phyloP scores from a whole-genome alignment of 2,329 filamentous ascomycete species.

The Biscogniauxia marginata region DNA sequence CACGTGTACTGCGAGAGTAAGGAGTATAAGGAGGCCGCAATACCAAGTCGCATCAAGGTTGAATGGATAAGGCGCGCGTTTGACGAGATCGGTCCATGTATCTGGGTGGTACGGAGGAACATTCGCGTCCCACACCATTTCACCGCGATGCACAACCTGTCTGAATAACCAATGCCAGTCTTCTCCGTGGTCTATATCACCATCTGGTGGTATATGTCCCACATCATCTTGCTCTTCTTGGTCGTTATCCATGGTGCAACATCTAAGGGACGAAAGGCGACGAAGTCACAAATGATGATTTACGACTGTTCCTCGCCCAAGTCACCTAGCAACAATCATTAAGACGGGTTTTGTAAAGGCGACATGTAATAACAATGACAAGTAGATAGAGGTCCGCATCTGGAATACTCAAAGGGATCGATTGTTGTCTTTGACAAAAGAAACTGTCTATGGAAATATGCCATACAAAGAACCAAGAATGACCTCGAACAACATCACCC shows the following conservation, averaged over 20 bases:
- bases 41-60: slow-evolving; percentile 17
- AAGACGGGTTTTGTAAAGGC: background rate
- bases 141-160: slow-evolving; percentile 17
- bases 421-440: too few relatives aligned
- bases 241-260: background rate
- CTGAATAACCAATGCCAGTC: slow-evolving; percentile 2
- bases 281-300: too few relatives aligned
- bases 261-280: background rate
- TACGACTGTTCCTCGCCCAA: background rate
- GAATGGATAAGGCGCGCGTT: slow-evolving; percentile 19
- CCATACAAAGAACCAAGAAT: background rate
- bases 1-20: slow-evolving; percentile 11
- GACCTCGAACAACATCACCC: too few relatives aligned
- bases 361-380: slow-evolving; percentile 12
- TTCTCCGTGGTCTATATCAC: background rate
- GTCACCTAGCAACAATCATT: background rate
- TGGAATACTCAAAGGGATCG: slow-evolving; percentile 11
- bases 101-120: background rate
- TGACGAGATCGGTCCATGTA: slow-evolving; percentile 4
- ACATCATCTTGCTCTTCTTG: background rate
- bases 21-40: slow-evolving; percentile 9
- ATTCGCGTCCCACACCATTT: background rate
- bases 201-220: background rate
- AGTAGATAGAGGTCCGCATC: slow-evolving; percentile 4
- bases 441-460: background rate